These are phyloP conservation scores for Irpex rosettiformis DNA, from an alignment of 1,284 basidiomycete species.

Conservation along the genomic window DNA sequence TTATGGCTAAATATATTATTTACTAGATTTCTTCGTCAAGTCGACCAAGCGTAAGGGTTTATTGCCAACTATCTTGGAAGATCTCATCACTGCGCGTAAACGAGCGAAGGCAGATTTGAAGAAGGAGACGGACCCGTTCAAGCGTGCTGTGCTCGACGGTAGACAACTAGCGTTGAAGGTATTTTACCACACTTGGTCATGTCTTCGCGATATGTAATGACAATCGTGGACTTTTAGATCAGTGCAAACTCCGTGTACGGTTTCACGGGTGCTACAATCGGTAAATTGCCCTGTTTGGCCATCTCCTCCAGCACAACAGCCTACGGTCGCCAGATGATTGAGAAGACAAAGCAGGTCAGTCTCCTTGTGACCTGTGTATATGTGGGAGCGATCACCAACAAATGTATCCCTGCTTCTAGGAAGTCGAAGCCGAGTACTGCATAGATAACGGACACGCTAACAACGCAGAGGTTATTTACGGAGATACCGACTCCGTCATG, in stretches of 20 bases:
- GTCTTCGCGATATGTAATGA: not conserved
- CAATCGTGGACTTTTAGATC: slow-evolving; percentile 49
- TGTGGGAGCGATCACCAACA: not conserved
- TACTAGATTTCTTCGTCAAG: slow-evolving; percentile 80
- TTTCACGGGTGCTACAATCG: slow-evolving; percentile 94
- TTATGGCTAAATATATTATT: not conserved
- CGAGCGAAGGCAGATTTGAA: slow-evolving; percentile 92
- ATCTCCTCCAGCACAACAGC: slow-evolving; percentile 93
- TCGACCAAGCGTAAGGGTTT: slow-evolving; percentile 77
- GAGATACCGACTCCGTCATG: slow-evolving; percentile 98
- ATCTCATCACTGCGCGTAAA: slow-evolving; percentile 88
- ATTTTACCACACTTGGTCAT: slow-evolving; percentile 11
- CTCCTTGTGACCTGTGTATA: not conserved
- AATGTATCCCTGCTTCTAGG: slow-evolving; percentile 41
- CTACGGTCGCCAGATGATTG: slow-evolving; percentile 97
- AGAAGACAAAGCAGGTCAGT: slow-evolving; percentile 82
- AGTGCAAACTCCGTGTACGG: slow-evolving; percentile 98
- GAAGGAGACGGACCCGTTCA: slow-evolving; percentile 93
- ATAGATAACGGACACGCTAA: slow-evolving; percentile 82
- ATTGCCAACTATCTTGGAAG: slow-evolving; percentile 88
- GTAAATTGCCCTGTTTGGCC: slow-evolving; percentile 89
- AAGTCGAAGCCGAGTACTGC: slow-evolving; percentile 87
- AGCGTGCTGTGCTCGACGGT: slow-evolving; percentile 91
- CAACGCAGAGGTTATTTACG: slow-evolving; percentile 92
- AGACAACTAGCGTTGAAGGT: slow-evolving; percentile 93